Conservation (phyloP, 2,329 filamentous ascomycete species). For the Zymoseptoria crescenta region DNA sequence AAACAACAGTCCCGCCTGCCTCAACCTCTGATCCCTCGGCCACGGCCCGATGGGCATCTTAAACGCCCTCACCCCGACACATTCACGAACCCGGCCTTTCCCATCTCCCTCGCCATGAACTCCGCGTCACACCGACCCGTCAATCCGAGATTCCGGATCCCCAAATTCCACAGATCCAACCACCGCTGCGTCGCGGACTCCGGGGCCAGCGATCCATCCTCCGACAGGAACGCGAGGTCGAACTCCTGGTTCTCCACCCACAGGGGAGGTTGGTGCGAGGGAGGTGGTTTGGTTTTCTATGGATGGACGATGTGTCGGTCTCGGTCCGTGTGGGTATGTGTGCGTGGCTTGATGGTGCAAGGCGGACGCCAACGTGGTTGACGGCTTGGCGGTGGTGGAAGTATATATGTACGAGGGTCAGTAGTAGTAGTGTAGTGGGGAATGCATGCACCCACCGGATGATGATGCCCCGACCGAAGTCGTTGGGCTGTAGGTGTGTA, state of each 20-base stretch:
- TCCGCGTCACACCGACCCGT: conserved; percentile 20
- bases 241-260: conserved; percentile 37
- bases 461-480: too few relatives aligned
- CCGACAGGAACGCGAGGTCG: conserved; percentile 17
- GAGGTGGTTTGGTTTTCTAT: too few relatives aligned
- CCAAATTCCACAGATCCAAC: conserved; percentile 19
- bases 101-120: conserved; percentile 30
- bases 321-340: too few relatives aligned
- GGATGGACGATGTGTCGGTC: too few relatives aligned
- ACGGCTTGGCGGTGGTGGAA: too few relatives aligned
- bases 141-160: conserved; percentile 17
- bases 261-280: too few relatives aligned
- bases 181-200: conserved; percentile 15
- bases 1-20: conserved; percentile 20
- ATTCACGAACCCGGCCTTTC: conserved; percentile 28
- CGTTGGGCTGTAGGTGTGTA: too few relatives aligned
- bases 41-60: conserved; percentile 26
- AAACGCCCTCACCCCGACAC: conserved; percentile 21
- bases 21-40: conserved; percentile 22
- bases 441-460: too few relatives aligned
- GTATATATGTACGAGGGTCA: too few relatives aligned
- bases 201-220: conserved; percentile 19
- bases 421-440: too few relatives aligned
- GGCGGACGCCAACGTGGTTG: too few relatives aligned
- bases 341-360: too few relatives aligned